A percentile compares a stretch with the other conserved stretches of the same genome.
phyloP scores from a whole-genome alignment of 495 filamentous ascomycete species.

The Podospora appendiculata region DNA sequence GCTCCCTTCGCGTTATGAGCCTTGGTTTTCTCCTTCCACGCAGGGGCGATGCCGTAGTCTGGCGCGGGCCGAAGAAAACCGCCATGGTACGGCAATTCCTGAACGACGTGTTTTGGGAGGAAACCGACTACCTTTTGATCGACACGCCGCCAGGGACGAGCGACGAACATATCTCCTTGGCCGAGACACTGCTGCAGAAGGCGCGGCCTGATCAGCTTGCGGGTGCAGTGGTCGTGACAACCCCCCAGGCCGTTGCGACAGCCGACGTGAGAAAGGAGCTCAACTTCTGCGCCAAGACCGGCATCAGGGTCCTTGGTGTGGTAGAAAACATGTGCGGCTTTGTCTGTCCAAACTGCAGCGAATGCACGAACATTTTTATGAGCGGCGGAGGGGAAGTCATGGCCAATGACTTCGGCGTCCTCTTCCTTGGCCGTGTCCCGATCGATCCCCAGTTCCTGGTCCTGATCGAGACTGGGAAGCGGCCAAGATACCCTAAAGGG shows the following conservation, averaged over 20 bases:
- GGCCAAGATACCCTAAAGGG: slow-evolving; percentile 41
- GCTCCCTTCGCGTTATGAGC: slow-evolving; percentile 81
- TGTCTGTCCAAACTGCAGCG: slow-evolving; percentile 89
- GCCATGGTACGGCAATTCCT: slow-evolving; percentile 98
- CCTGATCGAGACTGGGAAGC: slow-evolving; percentile 44
- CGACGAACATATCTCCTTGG: slow-evolving; percentile 93
- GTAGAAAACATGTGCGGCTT: slow-evolving; percentile 98
- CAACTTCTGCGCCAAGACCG: slow-evolving; percentile 88
- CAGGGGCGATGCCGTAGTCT: slow-evolving; percentile 85
- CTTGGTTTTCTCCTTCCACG: slow-evolving; percentile 82
- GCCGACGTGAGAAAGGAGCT: slow-evolving; percentile 93
- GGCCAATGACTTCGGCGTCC: slow-evolving; percentile 76
- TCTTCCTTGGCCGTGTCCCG: slow-evolving; percentile 79
- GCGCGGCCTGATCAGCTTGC: slow-evolving; percentile 53
- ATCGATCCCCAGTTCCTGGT: slow-evolving; percentile 67
- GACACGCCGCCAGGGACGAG: slow-evolving; percentile 96
- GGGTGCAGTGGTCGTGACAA: slow-evolving; percentile 91
- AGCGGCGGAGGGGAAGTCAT: slow-evolving; percentile 85
- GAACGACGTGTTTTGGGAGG: slow-evolving; percentile 84
- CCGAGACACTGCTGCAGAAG: slow-evolving; percentile 67
- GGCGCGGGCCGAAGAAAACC: slow-evolving; percentile 97
- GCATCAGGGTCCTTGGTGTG: slow-evolving; percentile 75
- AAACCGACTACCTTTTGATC: slow-evolving; percentile 81
- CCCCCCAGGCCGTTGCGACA: slow-evolving; percentile 88
- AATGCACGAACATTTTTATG: slow-evolving; percentile 87